Percentiles rank a stretch among this genome's conserved stretches.
phyloP scores from a whole-genome alignment of 371 early-diverging fungal genomes.

The Basidiobolus meristosporus region DNA sequence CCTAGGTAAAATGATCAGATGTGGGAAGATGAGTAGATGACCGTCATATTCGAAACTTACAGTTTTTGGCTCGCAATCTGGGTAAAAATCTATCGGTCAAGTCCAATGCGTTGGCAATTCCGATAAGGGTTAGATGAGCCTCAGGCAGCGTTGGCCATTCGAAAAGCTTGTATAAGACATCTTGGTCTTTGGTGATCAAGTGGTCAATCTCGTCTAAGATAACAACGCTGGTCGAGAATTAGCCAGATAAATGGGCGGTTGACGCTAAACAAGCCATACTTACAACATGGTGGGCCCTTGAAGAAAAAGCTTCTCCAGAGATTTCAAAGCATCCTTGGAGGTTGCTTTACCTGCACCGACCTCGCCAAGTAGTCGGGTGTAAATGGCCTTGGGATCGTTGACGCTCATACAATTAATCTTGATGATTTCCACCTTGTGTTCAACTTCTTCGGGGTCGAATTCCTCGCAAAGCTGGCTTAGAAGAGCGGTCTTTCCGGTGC shows the following conservation, averaged over 20 bases:
- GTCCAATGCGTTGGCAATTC: slow-evolving; percentile 89
- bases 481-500: slow-evolving; percentile 89
- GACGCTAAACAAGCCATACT: too few relatives aligned
- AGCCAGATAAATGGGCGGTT: neutral
- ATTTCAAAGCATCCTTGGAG: slow-evolving; percentile 9
- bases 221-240: slow-evolving; percentile 28
- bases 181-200: slow-evolving; percentile 54
- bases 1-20: slow-evolving; percentile 10
- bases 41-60: slow-evolving; percentile 14
- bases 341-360: slow-evolving; percentile 2
- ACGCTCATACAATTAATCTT: slow-evolving; percentile 77
- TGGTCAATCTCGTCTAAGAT: slow-evolving; percentile 89
- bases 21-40: neutral
- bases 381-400: slow-evolving; percentile 45
- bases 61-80: slow-evolving; percentile 61
- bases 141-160: slow-evolving; percentile 40
- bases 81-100: slow-evolving; percentile 77
- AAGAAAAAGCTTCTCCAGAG: slow-evolving; percentile 13
- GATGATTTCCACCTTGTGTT: slow-evolving; percentile 16
- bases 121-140: slow-evolving; percentile 60
- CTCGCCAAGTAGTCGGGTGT: slow-evolving; percentile 22
- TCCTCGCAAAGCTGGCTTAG: slow-evolving; percentile 33
- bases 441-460: slow-evolving; percentile 5
- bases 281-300: slow-evolving; percentile 12
- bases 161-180: slow-evolving; percentile 78